These are phyloP conservation scores for Zygoascus hellenicus DNA, from an alignment of 1,139 yeast species.

Conservation along the genomic window DNA sequence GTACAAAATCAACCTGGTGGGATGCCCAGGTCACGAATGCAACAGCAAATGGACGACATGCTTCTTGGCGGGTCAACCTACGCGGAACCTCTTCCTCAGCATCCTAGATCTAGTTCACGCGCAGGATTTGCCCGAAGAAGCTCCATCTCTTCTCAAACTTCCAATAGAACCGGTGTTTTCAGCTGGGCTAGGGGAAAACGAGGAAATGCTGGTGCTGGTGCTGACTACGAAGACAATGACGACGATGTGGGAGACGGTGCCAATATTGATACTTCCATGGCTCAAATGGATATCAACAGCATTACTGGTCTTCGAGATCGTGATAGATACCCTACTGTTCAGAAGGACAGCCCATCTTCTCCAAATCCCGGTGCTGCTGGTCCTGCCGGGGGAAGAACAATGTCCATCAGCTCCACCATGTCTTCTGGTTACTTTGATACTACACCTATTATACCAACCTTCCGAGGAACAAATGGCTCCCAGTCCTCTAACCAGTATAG, in stretches of 20 bases:
- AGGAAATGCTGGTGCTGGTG: slow-evolving; percentile 7
- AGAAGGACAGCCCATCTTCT: slow-evolving; percentile 1
- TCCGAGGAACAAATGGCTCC: slow-evolving; percentile 18
- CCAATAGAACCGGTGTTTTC: slow-evolving; percentile 15
- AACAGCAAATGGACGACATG: slow-evolving; percentile 26
- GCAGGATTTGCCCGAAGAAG: slow-evolving; percentile 15
- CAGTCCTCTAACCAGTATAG: slow-evolving; percentile 26
- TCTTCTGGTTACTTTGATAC: slow-evolving; percentile 30
- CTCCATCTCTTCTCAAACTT: slow-evolving; percentile 14
- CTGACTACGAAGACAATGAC: slow-evolving; percentile 15
- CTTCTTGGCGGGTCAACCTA: slow-evolving; percentile 14
- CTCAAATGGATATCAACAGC: slow-evolving; percentile 24
- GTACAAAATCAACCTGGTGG: slow-evolving; percentile 22
- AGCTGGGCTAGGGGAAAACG: slow-evolving; percentile 13
- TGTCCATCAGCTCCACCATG: slow-evolving; percentile 31
- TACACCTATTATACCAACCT: slow-evolving; percentile 34
- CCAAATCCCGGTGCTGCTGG: slow-evolving; percentile 4
- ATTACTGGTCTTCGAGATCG: slow-evolving; percentile 29
- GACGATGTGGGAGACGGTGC: slow-evolving; percentile 19
- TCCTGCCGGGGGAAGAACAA: slow-evolving; percentile 25
- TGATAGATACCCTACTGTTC: slow-evolving; percentile 33
- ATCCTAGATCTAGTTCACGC: slow-evolving; percentile 13
- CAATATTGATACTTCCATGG: slow-evolving; percentile 17
- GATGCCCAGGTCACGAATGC: slow-evolving; percentile 28
- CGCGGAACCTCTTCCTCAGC: slow-evolving; percentile 1